phyloP scores from a whole-genome alignment of 2,329 filamentous ascomycete genomes.

The Trichoderma atrobrunneum region DNA sequence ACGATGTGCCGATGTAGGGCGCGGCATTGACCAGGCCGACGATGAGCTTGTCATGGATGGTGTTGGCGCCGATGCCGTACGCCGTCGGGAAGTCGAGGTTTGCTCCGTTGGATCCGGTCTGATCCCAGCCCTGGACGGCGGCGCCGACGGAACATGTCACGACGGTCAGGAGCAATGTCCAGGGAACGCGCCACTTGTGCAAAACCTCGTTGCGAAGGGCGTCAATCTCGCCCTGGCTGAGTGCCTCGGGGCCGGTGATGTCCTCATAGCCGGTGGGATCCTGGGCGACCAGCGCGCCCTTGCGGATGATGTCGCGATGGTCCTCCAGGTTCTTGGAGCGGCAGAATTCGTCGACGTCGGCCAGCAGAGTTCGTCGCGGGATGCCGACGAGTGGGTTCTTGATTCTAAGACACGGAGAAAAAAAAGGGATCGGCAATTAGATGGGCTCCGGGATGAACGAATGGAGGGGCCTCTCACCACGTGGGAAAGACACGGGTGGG shows the following conservation, averaged over 20 bases:
- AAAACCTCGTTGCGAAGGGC: conserved; percentile 59
- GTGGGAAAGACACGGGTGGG: conserved; percentile 3
- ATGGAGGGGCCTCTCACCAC: conserved; percentile 14
- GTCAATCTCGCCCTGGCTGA: conserved; percentile 58
- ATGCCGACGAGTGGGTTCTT: conserved; percentile 52
- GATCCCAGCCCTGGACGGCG: conserved; percentile 68
- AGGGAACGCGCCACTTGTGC: conserved; percentile 66
- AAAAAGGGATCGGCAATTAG: conserved; percentile 5
- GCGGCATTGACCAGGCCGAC: conserved; percentile 67
- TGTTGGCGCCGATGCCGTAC: conserved; percentile 43
- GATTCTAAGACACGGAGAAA: conserved; percentile 31
- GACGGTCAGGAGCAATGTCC: conserved; percentile 63
- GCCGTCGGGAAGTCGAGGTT: conserved; percentile 58
- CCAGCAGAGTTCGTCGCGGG: conserved; percentile 48
- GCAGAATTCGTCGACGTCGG: conserved; percentile 61
- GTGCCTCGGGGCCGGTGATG: conserved; percentile 54
- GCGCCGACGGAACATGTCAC: conserved; percentile 66
- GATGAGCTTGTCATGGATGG: conserved; percentile 44
- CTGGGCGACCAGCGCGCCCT: conserved; percentile 72
- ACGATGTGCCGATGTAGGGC: conserved; percentile 48
- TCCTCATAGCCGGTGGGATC: conserved; percentile 61
- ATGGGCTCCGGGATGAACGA: not conserved
- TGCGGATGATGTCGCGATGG: conserved; percentile 57
- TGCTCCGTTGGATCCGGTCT: conserved; percentile 62
- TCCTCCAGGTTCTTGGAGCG: conserved; percentile 56